Evolutionary conservation across 1,284 basidiomycete genomes (phyloP).

Genomic region (Ustilago loliicola): DNA sequence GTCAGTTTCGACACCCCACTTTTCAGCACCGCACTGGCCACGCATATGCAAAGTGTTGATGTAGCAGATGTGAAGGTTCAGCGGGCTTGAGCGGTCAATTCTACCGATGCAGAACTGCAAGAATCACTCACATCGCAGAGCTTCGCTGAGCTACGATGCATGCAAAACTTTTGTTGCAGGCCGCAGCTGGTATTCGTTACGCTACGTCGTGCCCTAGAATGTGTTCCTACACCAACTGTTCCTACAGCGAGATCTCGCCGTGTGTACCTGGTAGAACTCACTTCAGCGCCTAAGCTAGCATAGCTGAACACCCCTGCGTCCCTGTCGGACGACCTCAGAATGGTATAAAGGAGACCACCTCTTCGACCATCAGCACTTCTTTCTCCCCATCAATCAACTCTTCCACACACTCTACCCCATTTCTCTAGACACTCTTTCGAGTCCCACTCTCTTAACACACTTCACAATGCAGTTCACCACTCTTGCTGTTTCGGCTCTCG

Average conservation of each 20-base stretch:
- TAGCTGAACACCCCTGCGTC: not conserved
- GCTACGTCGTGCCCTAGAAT: not conserved
- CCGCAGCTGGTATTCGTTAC: not conserved
- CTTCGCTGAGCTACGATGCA: not conserved
- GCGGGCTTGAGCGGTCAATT: not conserved
- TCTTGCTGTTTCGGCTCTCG: slow-evolving; percentile 43
- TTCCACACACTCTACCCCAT: not conserved
- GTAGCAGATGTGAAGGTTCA: not conserved
- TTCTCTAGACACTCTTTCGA: not conserved
- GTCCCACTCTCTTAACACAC: not conserved
- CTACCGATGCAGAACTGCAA: not conserved
- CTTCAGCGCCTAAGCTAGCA: not conserved
- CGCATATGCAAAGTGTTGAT: not conserved
- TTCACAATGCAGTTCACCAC: slow-evolving; percentile 55
- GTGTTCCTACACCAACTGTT: slow-evolving; percentile 11
- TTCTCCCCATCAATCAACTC: slow-evolving; percentile 5
- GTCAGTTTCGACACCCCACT: not conserved
- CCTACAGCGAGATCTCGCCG: slow-evolving; percentile 3
- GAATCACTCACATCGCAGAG: not conserved
- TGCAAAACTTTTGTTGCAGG: slow-evolving; percentile 7
- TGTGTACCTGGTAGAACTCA: not conserved
- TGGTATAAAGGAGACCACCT: slow-evolving; percentile 28
- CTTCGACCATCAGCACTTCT: not conserved
- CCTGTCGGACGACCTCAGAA: slow-evolving; percentile 7
- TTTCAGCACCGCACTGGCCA: slow-evolving; percentile 3